Evolutionary conservation across 106 monocot genomes (phyloP).

Genomic region (Hemerocallis citrina): DNA sequence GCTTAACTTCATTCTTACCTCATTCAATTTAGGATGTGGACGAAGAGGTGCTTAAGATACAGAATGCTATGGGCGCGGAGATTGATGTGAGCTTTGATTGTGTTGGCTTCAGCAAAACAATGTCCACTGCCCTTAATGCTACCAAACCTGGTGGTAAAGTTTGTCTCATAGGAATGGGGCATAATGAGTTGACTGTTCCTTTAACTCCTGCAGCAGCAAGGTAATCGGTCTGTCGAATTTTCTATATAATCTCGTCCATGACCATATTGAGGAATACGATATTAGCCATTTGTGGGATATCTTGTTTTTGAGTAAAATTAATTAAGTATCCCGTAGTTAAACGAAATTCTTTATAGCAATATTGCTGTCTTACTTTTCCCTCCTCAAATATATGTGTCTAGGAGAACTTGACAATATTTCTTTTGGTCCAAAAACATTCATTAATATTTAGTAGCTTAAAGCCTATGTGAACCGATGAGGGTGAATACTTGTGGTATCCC

Average conservation of each 20-base stretch:
- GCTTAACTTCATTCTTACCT: background rate
- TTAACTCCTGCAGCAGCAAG: slow-evolving; percentile 79
- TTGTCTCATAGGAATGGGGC: slow-evolving; percentile 91
- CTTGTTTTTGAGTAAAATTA: too few relatives aligned
- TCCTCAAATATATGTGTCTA: background rate
- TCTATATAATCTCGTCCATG: background rate
- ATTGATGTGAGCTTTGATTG: slow-evolving; percentile 83
- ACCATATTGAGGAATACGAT: too few relatives aligned
- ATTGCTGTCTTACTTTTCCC: too few relatives aligned
- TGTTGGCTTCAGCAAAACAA: slow-evolving; percentile 87
- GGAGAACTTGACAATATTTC: background rate
- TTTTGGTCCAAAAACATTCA: too few relatives aligned
- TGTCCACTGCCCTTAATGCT: slow-evolving; percentile 76
- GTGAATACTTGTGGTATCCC: too few relatives aligned
- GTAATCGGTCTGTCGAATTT: slow-evolving; percentile 13
- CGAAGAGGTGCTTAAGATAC: slow-evolving; percentile 57
- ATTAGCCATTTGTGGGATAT: too few relatives aligned
- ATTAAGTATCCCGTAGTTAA: too few relatives aligned
- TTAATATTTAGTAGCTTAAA: too few relatives aligned
- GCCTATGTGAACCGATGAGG: too few relatives aligned
- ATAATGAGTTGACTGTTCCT: slow-evolving; percentile 84
- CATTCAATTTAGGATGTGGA: slow-evolving; percentile 28
- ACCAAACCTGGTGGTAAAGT: slow-evolving; percentile 80
- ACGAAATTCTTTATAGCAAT: too few relatives aligned
- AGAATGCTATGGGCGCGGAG: slow-evolving; percentile 51